Percentiles rank a stretch among this genome's conserved stretches.
Conservation (phyloP, 1,284 basidiomycete species). For the Rhodofomes roseus region DNA sequence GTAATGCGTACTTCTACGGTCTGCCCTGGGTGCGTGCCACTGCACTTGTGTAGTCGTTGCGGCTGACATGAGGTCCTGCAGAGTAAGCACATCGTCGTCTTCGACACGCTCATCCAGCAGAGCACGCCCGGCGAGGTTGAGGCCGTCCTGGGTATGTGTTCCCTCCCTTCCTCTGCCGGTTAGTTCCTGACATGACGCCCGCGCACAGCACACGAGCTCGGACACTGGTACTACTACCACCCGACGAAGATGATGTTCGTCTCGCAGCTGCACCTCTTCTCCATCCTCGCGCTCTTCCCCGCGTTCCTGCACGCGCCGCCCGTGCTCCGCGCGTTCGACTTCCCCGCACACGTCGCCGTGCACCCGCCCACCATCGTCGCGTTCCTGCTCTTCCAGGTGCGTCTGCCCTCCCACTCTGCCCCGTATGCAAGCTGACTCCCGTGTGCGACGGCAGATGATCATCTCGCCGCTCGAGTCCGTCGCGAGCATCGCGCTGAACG, state of each 20-base stretch:
- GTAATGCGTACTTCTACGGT: slow-evolving; percentile 95
- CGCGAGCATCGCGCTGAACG: slow-evolving; percentile 76
- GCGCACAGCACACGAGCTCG: slow-evolving; percentile 81
- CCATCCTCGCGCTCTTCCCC: slow-evolving; percentile 86
- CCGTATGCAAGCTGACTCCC: neutral
- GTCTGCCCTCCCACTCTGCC: slow-evolving; percentile 5
- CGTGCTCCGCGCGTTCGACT: slow-evolving; percentile 85
- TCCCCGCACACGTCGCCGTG: slow-evolving; percentile 63
- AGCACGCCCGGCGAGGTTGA: slow-evolving; percentile 87
- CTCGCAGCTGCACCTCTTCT: slow-evolving; percentile 84
- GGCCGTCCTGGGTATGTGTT: slow-evolving; percentile 63
- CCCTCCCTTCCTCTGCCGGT: neutral
- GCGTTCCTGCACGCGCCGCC: slow-evolving; percentile 88
- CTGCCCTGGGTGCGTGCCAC: slow-evolving; percentile 73
- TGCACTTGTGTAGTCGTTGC: neutral
- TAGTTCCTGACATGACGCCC: slow-evolving; percentile 1
- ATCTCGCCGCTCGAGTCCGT: slow-evolving; percentile 81
- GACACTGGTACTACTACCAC: slow-evolving; percentile 92
- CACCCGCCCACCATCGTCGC: slow-evolving; percentile 84
- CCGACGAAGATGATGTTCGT: slow-evolving; percentile 85
- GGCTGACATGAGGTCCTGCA: slow-evolving; percentile 14
- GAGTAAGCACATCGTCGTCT: slow-evolving; percentile 95
- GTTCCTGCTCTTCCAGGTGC: slow-evolving; percentile 81
- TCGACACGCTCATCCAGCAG: slow-evolving; percentile 93
- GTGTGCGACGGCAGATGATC: slow-evolving; percentile 67